Evolutionary conservation across 805 yeast genomes (phyloP), one percentile per base, ranked within the genome.

Genomic region (Candida ortonii): DNA sequence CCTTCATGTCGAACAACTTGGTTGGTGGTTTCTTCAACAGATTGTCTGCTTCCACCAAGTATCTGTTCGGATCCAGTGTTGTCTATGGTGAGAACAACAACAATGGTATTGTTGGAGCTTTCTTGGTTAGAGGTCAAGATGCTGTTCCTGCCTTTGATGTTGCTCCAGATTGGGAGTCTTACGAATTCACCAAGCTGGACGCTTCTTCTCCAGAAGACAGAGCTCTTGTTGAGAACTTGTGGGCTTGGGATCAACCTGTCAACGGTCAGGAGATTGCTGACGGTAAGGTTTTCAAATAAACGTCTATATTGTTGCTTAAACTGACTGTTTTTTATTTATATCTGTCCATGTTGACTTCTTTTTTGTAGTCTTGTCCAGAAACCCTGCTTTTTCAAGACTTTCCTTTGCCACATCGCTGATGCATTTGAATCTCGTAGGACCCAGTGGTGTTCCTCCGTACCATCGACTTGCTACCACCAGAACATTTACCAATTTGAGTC

Each of bases 121-220:
- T 90, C 76, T 68, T 93, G 60, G 81, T 90, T 60, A 88, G 97
- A 73, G 98, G 98, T 57, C 86, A 90, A 69, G 96, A 90, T 44
- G 69, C 55, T 61, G 76, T 54, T 38, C 95, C 97, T 65, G 98
- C 96, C 46, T 87, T 90, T 61, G 84, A 90, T 49, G 97, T 93
- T 65, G 98, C 97, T 61, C 97, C 98, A 67, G 98, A 93, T 71
- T 88, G 95, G 95, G 97, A 90, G 72, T 86, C 96, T 31, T 90
- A 86, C 73, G 61, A 63, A 41, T 87, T 76, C 84, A 69, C 78
- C 61, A 80, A 85, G 73, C 73, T 90, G 59, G 97, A 90, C 62
- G 76, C 82, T 43, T 55, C 87, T 55, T 76, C 77, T 52, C 78
- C 76, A 51, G 93, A 77, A 61, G 85, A 76, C 73, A 81, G 74